Evolutionary conservation across 2,329 filamentous ascomycete genomes (phyloP), one percentile per base, ranked within the genome.

Genomic region (Aspergillus neoniger): DNA sequence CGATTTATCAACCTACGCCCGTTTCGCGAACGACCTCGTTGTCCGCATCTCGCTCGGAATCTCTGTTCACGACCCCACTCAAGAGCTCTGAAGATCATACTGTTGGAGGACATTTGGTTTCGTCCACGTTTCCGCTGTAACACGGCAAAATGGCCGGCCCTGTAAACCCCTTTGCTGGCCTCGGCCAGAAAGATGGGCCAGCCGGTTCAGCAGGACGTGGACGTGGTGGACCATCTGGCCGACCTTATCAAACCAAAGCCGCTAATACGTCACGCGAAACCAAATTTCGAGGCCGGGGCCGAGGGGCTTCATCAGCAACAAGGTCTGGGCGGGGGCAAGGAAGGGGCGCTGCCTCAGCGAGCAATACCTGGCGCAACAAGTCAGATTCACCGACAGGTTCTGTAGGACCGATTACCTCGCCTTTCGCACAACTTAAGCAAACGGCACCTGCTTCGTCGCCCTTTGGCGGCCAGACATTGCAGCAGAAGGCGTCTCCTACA

Each of bases 101-200:
- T 12, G 1, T 32, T 32, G 47, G 15, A 17, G 30, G 47, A 17
- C 15, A 12, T 17, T 17, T 21, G 62, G 66, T 58, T 55, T 58
- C 56, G 59, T 64, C 61, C 63, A 61, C 61, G 64, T 54, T 62
- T 55, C 63, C 65, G 67, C 67, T 68, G 51, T 59, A 58, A 58
- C 49, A 63, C 67, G 69, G 65, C 67, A 73, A 64, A 57, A 75
- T 75, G 73, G 68, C 70, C 62, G 67, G 67, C 60, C 68, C 71
- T 43, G 65, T 70, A 44, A 73, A 69, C 58, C 67, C 71, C 47
- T 73, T 72, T 63, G 60, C 64, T 59, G 64, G 62, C 54, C 66
- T 67, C 32, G 64, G 64, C 57, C 72, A 72, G 60, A 69, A 64
- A 59, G 65, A 66, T 62, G 71, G 68, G 53, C 62, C 64, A 52